phyloP scores from a whole-genome alignment of 345 rosid genomes.

The Gossypium mustelinum region DNA sequence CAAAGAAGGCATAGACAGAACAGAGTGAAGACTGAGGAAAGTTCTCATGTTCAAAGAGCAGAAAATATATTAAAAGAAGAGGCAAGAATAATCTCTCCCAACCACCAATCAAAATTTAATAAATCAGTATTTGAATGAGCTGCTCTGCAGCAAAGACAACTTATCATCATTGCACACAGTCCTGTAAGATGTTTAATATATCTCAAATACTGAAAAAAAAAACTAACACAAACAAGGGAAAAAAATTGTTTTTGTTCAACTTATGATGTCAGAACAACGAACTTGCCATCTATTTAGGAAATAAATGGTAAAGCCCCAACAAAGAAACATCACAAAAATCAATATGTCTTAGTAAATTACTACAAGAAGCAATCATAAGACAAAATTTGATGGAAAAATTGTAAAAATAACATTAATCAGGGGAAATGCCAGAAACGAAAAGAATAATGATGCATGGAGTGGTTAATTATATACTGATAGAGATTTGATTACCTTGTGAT shows the following conservation, averaged over 20 bases:
- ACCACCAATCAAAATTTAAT: background rate
- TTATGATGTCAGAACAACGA: background rate
- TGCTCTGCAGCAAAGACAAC: background rate
- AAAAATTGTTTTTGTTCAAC: background rate
- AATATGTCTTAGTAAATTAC: background rate
- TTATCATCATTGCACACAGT: background rate
- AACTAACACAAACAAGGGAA: background rate
- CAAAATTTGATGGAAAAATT: background rate
- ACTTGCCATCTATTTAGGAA: background rate
- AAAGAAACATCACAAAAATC: constrained; percentile 3
- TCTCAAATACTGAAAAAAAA: background rate
- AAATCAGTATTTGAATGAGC: background rate
- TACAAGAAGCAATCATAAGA: background rate
- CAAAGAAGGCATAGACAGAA: background rate
- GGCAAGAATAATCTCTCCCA: background rate
- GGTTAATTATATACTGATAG: background rate
- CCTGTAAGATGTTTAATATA: background rate
- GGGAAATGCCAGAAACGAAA: background rate
- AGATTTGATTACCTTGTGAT: constrained; percentile 58
- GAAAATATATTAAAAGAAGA: background rate
- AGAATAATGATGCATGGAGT: background rate
- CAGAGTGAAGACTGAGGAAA: background rate
- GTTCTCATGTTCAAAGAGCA: background rate
- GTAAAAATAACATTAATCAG: background rate
- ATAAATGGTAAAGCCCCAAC: background rate